phyloP scores from a whole-genome alignment of 1,284 basidiomycete genomes.

The Rhodotorula mucilaginosa region DNA sequence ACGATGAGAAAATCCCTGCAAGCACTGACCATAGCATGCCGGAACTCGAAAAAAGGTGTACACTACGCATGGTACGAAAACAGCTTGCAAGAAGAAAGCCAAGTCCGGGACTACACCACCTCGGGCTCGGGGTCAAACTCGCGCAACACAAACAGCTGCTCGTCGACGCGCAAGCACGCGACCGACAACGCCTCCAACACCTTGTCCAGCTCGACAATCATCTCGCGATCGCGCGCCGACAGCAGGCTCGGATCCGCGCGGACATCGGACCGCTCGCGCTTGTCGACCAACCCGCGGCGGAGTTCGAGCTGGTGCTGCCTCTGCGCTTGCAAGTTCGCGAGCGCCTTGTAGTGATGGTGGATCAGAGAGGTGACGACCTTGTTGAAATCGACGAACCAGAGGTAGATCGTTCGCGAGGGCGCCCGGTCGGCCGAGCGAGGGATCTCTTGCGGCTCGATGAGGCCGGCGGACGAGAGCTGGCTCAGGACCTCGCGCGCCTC shows the following conservation, averaged over 20 bases:
- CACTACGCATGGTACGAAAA: too few species aligned
- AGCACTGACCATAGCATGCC: background rate
- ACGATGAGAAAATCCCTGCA: too few species aligned
- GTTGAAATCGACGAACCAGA: slow-evolving; percentile 81
- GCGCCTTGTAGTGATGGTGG: slow-evolving; percentile 75
- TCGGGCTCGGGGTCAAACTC: slow-evolving; percentile 35
- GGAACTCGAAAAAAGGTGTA: too few species aligned
- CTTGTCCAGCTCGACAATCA: slow-evolving; percentile 53
- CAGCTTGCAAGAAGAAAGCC: too few species aligned
- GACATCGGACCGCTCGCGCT: slow-evolving; percentile 75
- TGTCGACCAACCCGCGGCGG: slow-evolving; percentile 65
- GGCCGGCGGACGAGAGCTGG: slow-evolving; percentile 70
- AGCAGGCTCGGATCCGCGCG: slow-evolving; percentile 66
- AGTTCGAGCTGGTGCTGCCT: slow-evolving; percentile 68
- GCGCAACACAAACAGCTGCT: slow-evolving; percentile 39
- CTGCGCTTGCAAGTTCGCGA: slow-evolving; percentile 75
- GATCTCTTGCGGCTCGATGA: slow-evolving; percentile 87
- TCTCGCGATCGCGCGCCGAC: slow-evolving; percentile 67
- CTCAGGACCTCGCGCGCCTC: slow-evolving; percentile 79
- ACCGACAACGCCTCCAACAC: slow-evolving; percentile 69
- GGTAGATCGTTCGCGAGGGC: slow-evolving; percentile 77
- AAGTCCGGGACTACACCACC: background rate
- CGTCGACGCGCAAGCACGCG: slow-evolving; percentile 64
- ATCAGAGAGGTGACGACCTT: slow-evolving; percentile 76
- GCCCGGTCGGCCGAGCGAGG: slow-evolving; percentile 82